Conservation (phyloP, 2,329 filamentous ascomycete species). For the Neonectria coccinea region DNA sequence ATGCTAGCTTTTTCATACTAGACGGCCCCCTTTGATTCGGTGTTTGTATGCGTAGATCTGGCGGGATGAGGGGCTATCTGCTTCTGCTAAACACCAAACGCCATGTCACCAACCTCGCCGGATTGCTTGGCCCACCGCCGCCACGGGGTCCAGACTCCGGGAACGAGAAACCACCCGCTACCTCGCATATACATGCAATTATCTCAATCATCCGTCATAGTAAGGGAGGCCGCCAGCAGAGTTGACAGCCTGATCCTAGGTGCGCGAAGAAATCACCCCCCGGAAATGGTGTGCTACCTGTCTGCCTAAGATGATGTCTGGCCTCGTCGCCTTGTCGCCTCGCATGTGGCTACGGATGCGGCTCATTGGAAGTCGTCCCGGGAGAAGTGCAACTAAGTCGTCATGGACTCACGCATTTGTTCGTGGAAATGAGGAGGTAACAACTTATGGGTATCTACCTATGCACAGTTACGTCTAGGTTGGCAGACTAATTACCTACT, state of each 20-base stretch:
- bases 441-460: not conserved
- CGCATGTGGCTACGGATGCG: not conserved
- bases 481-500: too few species aligned
- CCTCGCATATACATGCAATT: not conserved
- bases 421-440: not conserved
- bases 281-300: constrained; percentile 1
- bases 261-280: too few species aligned
- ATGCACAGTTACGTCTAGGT: not conserved
- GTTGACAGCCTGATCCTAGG: not conserved
- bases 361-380: not conserved
- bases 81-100: constrained; percentile 9
- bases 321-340: constrained; percentile 19
- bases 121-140: constrained; percentile 3
- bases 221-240: not conserved
- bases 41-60: not conserved
- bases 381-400: not conserved
- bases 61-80: constrained; percentile 21
- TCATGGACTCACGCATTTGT: not conserved
- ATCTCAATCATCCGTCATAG: not conserved
- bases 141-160: constrained; percentile 15
- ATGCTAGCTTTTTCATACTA: constrained; percentile 7
- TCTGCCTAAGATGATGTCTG: not conserved
- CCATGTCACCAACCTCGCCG: constrained; percentile 5
- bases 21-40: constrained; percentile 21
- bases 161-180: constrained; percentile 7